Conservation (phyloP, 306 rosid genomes). For the Rosa rugosa region DNA sequence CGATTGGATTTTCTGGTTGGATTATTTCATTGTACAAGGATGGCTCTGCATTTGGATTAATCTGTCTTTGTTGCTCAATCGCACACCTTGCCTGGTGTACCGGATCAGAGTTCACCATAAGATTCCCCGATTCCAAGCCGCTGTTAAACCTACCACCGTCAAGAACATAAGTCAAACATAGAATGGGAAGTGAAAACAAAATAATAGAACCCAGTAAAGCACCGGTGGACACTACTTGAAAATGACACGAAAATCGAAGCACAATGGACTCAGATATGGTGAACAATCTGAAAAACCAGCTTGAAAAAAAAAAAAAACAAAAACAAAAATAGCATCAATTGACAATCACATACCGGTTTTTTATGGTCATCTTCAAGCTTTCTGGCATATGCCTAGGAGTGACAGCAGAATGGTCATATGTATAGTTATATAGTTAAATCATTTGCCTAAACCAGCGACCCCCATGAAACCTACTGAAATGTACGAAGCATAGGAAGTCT, state of each 20-base stretch:
- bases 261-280: neutral
- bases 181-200: neutral
- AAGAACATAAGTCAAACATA: conserved; percentile 3
- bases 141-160: conserved; percentile 45
- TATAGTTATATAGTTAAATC: neutral
- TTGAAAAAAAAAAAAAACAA: neutral
- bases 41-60: neutral
- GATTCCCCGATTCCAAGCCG: conserved; percentile 43
- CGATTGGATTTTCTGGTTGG: conserved; percentile 2
- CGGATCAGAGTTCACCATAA: conserved; percentile 32
- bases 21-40: neutral
- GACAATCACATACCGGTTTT: neutral
- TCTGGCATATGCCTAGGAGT: neutral
- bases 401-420: neutral
- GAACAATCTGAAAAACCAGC: neutral
- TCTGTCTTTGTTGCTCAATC: neutral
- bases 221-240: neutral
- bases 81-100: conserved; percentile 32
- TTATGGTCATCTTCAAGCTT: neutral
- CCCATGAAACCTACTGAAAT: neutral
- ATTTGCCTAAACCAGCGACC: neutral
- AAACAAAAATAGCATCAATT: neutral
- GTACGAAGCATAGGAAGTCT: neutral
- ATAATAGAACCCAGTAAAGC: neutral
- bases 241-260: too few relatives aligned